Evolutionary conservation across 225 moss, liverwort and hornwort species (phyloP), one percentile per base, ranked within the genome.

Genomic region (Marchantia paleacea): DNA sequence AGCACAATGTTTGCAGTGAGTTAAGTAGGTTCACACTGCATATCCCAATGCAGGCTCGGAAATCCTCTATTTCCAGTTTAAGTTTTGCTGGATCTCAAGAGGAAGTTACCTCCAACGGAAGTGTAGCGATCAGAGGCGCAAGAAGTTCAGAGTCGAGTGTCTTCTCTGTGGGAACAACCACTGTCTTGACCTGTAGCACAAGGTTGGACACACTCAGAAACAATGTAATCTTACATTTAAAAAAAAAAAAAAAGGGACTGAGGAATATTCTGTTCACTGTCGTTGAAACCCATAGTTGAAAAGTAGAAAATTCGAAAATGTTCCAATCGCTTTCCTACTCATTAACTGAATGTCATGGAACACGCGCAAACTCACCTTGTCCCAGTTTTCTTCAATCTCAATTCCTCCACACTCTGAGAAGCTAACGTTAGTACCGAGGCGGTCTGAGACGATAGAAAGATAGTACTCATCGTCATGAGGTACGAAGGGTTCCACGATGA

Each of bases 371-470:
- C 76, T 69, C 64, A 97, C 97, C 89, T 94, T 97, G 80, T 97
- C 97, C 97, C 97, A 97, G 28, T 97, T 97, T 81, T 97, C 97
- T 84, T 97, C 97, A 67, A 97, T 97, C 13, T 97, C 97, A 66
- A 97, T 92, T 73, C 97, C 97, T 71, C 97, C 97, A 58, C 97
- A 94, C 80, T 97, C 97, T 24, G 97, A 97, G 82, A 97, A 97
- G 86, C 97, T 97, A 69, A 97, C 78, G 73, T 60, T 87, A 10
- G 89, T 86, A 70, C 97, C 97, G 51, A 94, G 91, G 16, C 97
- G 92, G 62, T 97, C 92, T 53, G 97, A 94, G 49, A 93, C 93
- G 78, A 97, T 93, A 8, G 97, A 97, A 18, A 97, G 89, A 61
- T 97, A 97, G 87, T 89, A 97, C 87, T 97, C 97, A 52, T 97